These are phyloP conservation scores for Pythium guiyangense DNA, from an alignment of 352 stramenopile genomes.

Conservation along the genomic window DNA sequence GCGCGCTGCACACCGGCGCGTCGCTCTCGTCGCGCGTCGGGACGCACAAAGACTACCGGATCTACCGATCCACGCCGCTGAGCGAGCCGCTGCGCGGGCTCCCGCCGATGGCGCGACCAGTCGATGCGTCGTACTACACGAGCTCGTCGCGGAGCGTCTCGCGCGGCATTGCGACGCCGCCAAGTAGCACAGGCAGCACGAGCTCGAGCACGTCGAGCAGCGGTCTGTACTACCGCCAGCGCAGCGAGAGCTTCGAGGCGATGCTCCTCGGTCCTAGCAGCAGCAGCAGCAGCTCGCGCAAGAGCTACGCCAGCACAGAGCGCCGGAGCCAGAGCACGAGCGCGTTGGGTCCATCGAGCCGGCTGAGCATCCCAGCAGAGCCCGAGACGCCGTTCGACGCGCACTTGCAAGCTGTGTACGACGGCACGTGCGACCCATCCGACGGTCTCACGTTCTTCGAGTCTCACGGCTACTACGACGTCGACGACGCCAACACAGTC, in stretches of 20 bases:
- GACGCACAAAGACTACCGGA: conserved; percentile 16
- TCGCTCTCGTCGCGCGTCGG: conserved; percentile 16
- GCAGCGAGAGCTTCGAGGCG: conserved; percentile 16
- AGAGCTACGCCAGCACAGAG: neutral
- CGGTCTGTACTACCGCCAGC: conserved; percentile 14
- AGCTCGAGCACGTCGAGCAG: neutral
- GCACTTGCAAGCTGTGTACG: conserved; percentile 67
- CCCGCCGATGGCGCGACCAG: conserved; percentile 12
- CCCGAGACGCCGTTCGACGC: conserved; percentile 53
- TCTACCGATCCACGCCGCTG: conserved; percentile 16
- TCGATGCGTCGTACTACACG: conserved; percentile 16
- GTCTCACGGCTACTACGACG: conserved; percentile 79
- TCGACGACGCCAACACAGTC: conserved; percentile 76
- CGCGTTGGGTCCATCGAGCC: neutral
- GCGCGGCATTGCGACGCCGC: neutral
- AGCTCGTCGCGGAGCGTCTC: neutral
- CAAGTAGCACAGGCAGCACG: conserved; percentile 1
- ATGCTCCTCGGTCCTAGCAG: conserved; percentile 8
- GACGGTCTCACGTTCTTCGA: conserved; percentile 76
- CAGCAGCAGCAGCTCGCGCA: conserved; percentile 2
- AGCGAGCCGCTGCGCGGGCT: conserved; percentile 12
- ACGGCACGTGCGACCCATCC: conserved; percentile 28
- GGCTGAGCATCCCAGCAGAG: neutral
- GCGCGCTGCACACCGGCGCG: conserved; percentile 9
- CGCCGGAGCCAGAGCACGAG: neutral